Evolutionary conservation across 495 filamentous ascomycete genomes (phyloP).

Genomic region (Echria macrotheca): DNA sequence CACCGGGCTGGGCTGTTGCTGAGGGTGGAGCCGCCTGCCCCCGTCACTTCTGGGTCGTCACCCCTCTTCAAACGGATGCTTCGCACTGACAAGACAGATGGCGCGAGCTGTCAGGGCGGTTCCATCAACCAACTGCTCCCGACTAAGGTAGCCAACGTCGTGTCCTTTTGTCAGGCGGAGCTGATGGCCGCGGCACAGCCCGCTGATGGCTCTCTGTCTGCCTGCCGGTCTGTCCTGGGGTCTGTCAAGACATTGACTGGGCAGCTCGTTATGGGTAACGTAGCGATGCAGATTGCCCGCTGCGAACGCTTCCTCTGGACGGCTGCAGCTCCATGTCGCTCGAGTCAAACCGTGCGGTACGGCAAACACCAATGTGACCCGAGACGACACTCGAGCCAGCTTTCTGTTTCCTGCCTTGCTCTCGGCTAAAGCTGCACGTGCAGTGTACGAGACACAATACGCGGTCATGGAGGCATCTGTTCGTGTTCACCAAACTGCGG

Average conservation of each 20-base stretch:
- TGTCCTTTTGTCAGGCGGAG: no score
- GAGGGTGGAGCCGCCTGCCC: background rate
- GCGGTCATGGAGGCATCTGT: constrained; percentile 2
- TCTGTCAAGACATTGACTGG: no score
- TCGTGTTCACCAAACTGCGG: background rate
- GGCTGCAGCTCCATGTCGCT: background rate
- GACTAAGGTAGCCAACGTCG: no score
- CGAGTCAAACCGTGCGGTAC: background rate
- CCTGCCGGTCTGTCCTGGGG: no score
- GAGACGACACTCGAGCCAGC: background rate
- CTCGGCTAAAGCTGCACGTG: constrained; percentile 7
- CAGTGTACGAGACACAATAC: background rate
- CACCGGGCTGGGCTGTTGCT: background rate
- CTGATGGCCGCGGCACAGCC: no score
- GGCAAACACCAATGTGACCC: background rate
- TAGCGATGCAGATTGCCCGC: no score
- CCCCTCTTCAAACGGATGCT: constrained; percentile 1
- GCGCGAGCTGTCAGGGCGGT: constrained; percentile 4
- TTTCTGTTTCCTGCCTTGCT: no score
- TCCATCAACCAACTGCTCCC: background rate
- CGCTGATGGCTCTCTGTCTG: no score
- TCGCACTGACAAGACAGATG: constrained; percentile 4
- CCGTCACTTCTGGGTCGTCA: background rate
- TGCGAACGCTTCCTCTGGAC: no score
- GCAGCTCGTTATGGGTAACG: no score